Percentiles rank a stretch among this genome's conserved stretches.
phyloP scores from a whole-genome alignment of 768 basidiomycete species.

The Phallus indusiatus region DNA sequence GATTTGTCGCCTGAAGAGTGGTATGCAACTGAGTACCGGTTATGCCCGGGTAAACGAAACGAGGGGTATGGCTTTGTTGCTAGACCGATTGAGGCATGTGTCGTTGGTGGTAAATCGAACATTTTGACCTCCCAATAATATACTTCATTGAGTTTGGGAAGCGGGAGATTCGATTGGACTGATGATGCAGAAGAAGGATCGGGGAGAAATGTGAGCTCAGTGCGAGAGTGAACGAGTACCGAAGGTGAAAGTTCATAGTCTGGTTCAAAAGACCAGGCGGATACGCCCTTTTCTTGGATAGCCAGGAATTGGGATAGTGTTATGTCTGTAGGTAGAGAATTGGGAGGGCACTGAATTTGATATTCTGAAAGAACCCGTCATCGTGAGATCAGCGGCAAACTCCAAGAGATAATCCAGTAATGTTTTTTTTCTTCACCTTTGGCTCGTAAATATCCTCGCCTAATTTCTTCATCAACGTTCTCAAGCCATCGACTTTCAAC shows the following conservation, averaged over 20 bases:
- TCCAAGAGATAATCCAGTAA: neutral
- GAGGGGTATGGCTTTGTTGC: constrained; percentile 96
- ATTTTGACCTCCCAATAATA: constrained; percentile 99
- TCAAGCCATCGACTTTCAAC: constrained; percentile 94
- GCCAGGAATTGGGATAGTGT: constrained; percentile 97
- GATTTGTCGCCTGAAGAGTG: constrained; percentile 96
- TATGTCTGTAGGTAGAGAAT: constrained; percentile 96
- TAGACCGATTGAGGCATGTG: constrained; percentile 84
- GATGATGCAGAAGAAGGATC: constrained; percentile 89
- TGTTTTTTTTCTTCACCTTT: constrained; percentile 60
- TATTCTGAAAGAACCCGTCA: constrained; percentile 42
- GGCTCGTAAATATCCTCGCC: constrained; percentile 69
- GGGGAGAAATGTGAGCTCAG: constrained; percentile 97
- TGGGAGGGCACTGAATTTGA: constrained; percentile 84
- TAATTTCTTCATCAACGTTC: constrained; percentile 52
- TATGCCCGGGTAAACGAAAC: constrained; percentile 84
- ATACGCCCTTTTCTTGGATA: constrained; percentile 98
- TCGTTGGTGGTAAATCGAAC: constrained; percentile 88
- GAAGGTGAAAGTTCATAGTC: constrained; percentile 94
- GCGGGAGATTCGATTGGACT: constrained; percentile 92
- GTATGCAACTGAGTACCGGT: constrained; percentile 85
- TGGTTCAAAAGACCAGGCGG: constrained; percentile 98
- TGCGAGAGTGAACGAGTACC: constrained; percentile 87
- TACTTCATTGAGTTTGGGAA: constrained; percentile 96
- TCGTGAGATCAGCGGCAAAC: constrained; percentile 2